Evolutionary conservation across 2,329 filamentous ascomycete genomes (phyloP).

Genomic region (Penicillium rolfsii): DNA sequence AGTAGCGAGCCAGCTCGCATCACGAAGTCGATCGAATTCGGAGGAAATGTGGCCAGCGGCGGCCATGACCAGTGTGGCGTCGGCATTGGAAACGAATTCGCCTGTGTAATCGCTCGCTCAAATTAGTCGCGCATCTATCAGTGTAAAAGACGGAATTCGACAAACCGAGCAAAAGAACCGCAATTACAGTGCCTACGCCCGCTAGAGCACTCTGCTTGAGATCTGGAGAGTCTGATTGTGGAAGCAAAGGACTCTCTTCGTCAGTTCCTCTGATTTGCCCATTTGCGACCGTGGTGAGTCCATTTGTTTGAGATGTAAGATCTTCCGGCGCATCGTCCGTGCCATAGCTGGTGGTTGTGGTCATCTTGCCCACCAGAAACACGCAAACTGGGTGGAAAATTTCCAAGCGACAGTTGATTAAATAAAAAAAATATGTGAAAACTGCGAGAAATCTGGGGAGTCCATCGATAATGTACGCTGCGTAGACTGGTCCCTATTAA

Average conservation of each 20-base stretch:
- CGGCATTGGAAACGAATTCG: conserved; percentile 68
- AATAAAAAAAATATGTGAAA: background rate
- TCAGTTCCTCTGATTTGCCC: conserved; percentile 8
- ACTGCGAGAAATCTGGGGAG: background rate
- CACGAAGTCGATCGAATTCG: conserved; percentile 60
- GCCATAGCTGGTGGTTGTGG: conserved; percentile 6
- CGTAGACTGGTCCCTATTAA: background rate
- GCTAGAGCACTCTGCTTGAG: conserved; percentile 14
- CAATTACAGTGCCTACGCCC: conserved; percentile 32
- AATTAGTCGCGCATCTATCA: background rate
- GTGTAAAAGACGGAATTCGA: background rate
- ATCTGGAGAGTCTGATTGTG: conserved; percentile 2
- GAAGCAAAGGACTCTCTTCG: conserved; percentile 26
- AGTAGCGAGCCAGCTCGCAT: conserved; percentile 63
- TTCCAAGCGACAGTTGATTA: background rate
- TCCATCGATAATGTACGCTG: background rate
- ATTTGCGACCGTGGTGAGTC: background rate
- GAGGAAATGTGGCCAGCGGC: conserved; percentile 66
- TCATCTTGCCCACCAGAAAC: conserved; percentile 6
- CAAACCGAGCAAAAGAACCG: conserved; percentile 36
- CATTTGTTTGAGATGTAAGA: background rate
- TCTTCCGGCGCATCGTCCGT: background rate
- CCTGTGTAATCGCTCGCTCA: conserved; percentile 39
- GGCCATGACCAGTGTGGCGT: conserved; percentile 67
- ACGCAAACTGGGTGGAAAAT: background rate